Percentiles rank a stretch among this genome's conserved stretches.
These are phyloP conservation scores for Globisporangium barbulae DNA, from an alignment of 352 stramenopile species.

Conservation along the genomic window DNA sequence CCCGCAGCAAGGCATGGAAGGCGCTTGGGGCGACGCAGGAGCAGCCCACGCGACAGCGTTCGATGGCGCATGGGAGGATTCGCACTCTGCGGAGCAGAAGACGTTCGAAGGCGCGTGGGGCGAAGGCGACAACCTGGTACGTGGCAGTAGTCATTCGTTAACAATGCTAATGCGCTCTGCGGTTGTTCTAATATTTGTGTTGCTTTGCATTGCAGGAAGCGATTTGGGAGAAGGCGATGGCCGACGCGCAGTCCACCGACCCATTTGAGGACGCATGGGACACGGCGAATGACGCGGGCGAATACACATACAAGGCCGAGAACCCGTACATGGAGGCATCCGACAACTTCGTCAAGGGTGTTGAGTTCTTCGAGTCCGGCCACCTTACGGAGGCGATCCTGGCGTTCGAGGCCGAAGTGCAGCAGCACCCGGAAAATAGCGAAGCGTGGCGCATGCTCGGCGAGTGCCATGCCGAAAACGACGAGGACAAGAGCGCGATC, in stretches of 20 bases:
- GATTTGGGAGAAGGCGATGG: constrained; percentile 79
- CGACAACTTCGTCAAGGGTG: constrained; percentile 71
- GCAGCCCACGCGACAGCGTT: constrained; percentile 29
- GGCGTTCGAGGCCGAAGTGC: constrained; percentile 94
- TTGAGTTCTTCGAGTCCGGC: constrained; percentile 88
- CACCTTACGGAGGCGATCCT: constrained; percentile 91
- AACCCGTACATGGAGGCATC: constrained; percentile 65
- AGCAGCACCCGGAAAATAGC: constrained; percentile 92
- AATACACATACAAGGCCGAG: constrained; percentile 76
- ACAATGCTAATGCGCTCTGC: not conserved
- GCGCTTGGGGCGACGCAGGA: constrained; percentile 37
- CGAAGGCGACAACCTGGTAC: constrained; percentile 55
- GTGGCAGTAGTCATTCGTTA: constrained; percentile 9
- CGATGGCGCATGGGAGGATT: constrained; percentile 45
- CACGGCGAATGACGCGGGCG: constrained; percentile 34
- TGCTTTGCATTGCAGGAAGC: constrained; percentile 33
- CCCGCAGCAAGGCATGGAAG: constrained; percentile 32
- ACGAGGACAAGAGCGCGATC: constrained; percentile 95
- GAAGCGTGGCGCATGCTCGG: constrained; percentile 94
- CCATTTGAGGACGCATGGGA: constrained; percentile 81
- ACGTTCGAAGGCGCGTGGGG: constrained; percentile 55
- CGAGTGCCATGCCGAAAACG: constrained; percentile 95
- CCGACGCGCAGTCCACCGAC: constrained; percentile 59
- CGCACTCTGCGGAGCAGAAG: constrained; percentile 46
- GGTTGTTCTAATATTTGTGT: constrained; percentile 1